Evolutionary conservation across 192 early-diverging fungal species (phyloP), one percentile per base, ranked within the genome.

Genomic region (Podila clonocystis): DNA sequence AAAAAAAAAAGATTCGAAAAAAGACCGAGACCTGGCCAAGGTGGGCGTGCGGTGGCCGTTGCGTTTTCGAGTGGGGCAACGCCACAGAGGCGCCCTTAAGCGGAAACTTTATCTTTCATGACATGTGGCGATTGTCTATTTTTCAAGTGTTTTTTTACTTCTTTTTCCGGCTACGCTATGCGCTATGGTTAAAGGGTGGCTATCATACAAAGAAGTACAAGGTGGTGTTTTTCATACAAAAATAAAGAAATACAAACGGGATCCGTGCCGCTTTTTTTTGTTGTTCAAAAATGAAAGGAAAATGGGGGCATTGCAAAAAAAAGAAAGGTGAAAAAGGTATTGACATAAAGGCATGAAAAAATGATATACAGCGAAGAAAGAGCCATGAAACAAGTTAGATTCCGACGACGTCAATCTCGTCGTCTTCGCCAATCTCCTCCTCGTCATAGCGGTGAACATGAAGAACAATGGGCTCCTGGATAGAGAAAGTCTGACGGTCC

Each of bases 351-450:
- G 30, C 24, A 6, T 58, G 59, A 60, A 29, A 58, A n/a, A 63
- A 48, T 30, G 61, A 67, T n/a, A 29, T 33, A 29, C 26, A 33
- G 38, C 3, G 34, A 38, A 0, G 63, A 26, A 0, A 9, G n/a
- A 59, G 6, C 22, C 24, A 33, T 30, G 17, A 67, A 29, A 50
- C 5, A 2, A 33, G 17, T 67, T 70, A 80, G 67, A 76, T 70
- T 29, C 77, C 77, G 15, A 80, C 70, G 15, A 80, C 38, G 30
- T 80, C 77, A 61, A 80, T 80, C 67, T 80, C 77, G 19, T 63
- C 65, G 57, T 80, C 77, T 41, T 80, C 77, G 29, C 77, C 71
- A 64, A 38, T 34, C 30, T 80, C 77, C 66, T 68, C 77, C 13
- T 66, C 58, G 9, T 55, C 48, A 19, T 65, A 55, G 52, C 63